A percentile compares a stretch with the other conserved stretches of the same genome.
Conservation (phyloP, 2,329 filamentous ascomycete genomes). For the Salinomyces thailandicus region DNA sequence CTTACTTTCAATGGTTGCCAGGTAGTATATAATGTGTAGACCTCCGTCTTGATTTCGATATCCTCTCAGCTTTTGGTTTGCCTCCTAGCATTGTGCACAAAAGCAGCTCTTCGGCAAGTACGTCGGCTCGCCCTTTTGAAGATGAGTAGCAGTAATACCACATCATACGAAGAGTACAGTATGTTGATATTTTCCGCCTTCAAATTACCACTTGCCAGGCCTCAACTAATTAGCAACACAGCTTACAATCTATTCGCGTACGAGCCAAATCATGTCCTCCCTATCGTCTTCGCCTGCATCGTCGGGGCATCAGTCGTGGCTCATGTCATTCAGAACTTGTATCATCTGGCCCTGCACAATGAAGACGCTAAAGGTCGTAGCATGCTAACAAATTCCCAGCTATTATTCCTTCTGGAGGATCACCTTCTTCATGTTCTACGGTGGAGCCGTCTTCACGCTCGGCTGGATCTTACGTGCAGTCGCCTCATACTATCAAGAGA, state of each 20-base stretch:
- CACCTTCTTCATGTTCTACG: constrained; percentile 15
- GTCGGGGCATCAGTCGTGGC: constrained; percentile 37
- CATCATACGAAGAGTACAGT: constrained; percentile 1
- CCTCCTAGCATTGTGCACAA: neutral
- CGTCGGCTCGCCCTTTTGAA: neutral
- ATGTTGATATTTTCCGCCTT: neutral
- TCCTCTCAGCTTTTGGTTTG: neutral
- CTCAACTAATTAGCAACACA: neutral
- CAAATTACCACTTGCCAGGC: neutral
- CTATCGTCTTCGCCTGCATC: constrained; percentile 40
- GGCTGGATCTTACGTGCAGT: constrained; percentile 46
- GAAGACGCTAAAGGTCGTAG: neutral
- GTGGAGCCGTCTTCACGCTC: constrained; percentile 22
- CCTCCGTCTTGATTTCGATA: neutral
- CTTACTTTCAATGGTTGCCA: neutral
- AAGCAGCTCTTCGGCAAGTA: neutral
- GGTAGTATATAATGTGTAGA: neutral
- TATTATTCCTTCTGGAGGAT: constrained; percentile 9
- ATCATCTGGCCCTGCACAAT: constrained; percentile 1
- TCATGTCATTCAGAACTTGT: constrained; percentile 43
- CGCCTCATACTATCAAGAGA: constrained; percentile 40
- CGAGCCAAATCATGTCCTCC: constrained; percentile 43
- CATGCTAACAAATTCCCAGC: constrained; percentile 2
- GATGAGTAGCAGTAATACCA: neutral
- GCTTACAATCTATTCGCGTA: constrained; percentile 25